Conservation (phyloP, 164 flowering plant genomes). For the Magnolia officinalis region DNA sequence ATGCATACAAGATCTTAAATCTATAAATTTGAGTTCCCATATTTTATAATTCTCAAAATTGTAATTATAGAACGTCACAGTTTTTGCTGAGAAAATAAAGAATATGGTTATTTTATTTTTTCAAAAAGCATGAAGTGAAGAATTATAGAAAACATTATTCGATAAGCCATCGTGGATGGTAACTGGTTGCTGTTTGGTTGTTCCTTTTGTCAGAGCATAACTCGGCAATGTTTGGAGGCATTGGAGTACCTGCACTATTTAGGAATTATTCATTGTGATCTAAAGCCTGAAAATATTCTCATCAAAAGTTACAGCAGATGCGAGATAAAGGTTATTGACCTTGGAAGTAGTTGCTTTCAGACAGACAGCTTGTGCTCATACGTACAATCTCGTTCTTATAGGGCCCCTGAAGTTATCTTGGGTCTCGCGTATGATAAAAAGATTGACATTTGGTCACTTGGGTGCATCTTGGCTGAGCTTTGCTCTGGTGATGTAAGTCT, state of each 20-base stretch:
- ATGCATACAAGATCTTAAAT: background rate
- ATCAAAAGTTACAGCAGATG: slow-evolving; percentile 86
- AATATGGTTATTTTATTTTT: no score
- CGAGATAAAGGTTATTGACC: slow-evolving; percentile 89
- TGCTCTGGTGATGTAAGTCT: slow-evolving; percentile 79
- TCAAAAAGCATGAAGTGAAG: no score
- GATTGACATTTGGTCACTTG: slow-evolving; percentile 95
- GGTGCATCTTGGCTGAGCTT: slow-evolving; percentile 93
- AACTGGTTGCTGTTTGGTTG: background rate
- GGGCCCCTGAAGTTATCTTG: slow-evolving; percentile 96
- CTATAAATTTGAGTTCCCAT: background rate
- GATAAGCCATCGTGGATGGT: background rate
- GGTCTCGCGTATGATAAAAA: slow-evolving; percentile 82
- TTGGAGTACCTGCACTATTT: slow-evolving; percentile 65
- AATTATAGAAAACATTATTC: background rate
- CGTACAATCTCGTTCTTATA: slow-evolving; percentile 92
- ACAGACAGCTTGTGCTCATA: slow-evolving; percentile 84
- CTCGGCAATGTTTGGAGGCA: slow-evolving; percentile 90
- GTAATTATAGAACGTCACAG: background rate
- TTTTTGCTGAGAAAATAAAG: background rate
- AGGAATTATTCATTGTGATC: slow-evolving; percentile 91
- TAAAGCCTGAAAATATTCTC: slow-evolving; percentile 93
- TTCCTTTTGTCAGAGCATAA: slow-evolving; percentile 49
- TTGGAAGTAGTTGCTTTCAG: slow-evolving; percentile 93
- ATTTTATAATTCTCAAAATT: background rate